Evolutionary conservation across 2,329 filamentous ascomycete species (phyloP), one percentile per base, ranked within the genome.

Genomic region (Pseudodiploospora longispora): DNA sequence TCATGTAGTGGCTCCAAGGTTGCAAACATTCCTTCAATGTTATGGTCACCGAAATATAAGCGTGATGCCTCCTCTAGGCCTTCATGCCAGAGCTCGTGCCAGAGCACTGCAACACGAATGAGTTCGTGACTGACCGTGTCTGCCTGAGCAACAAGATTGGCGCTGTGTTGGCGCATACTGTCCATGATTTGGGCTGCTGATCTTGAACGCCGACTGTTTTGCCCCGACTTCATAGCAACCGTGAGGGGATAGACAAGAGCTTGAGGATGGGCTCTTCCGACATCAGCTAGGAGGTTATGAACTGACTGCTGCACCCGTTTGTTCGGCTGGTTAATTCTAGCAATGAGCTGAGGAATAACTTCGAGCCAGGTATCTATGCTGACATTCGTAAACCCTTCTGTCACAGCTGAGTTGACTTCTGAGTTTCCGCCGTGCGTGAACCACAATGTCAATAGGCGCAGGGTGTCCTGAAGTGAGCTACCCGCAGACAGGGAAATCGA

Each of bases 71-170:
- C 94, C 65, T 98, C 93, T 10, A 99, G 74, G 29, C 87, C 94
- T 65, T 99, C 94, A 54, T 98, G 93, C 93, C 93, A 99, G 52
- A 95, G 85, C 59, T 99, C 93, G 59, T 99, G 93, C 94, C 94
- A 98, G 27, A 98, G 67, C 2, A 98, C 91, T 10, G 93, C 93
- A 47, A 98, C 94, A 41, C 93, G 83, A 59, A 99, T 97, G 44
- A 99, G 79, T 62, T 99, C 94, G 58, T 93, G 86, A 61, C 91
- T 97, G 53, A 99, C 90, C 38, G 90, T 75, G 60, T 95, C 91
- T 32, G 93, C 93, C 65, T 99, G 93, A 52, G 96, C 87, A 6
- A 98, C 93, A 32, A 99, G 76, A 55, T 81, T 85, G 19, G 88
- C 83, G 59, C 90, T 97, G 61, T 99, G 94, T 54, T 91, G 85